phyloP scores from a whole-genome alignment of 2,329 filamentous ascomycete genomes.

The Fusarium sp. region DNA sequence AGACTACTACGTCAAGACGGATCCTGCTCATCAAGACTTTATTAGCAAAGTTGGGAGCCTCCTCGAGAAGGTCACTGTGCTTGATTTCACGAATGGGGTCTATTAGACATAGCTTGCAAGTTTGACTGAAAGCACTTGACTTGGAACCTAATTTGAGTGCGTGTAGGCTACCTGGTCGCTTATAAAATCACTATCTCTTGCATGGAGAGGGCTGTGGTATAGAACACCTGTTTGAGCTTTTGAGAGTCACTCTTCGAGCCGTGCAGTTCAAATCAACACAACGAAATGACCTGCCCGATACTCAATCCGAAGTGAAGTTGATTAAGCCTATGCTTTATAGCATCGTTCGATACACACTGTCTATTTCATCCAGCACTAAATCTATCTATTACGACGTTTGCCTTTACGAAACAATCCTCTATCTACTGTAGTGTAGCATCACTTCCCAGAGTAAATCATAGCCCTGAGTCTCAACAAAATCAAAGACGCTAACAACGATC shows the following conservation, averaged over 20 bases:
- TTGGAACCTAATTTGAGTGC: neutral
- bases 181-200: neutral
- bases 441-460: neutral
- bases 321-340: neutral
- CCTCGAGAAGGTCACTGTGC: constrained; percentile 64
- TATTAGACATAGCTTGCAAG: constrained; percentile 14
- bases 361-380: neutral
- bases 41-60: constrained; percentile 60
- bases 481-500: neutral
- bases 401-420: neutral
- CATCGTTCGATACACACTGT: neutral
- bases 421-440: neutral
- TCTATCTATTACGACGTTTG: neutral
- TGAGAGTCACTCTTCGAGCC: neutral
- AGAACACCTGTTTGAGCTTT: neutral
- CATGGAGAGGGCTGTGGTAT: neutral
- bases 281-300: neutral
- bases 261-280: neutral
- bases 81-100: constrained; percentile 68
- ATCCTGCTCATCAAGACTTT: constrained; percentile 72
- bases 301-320: neutral
- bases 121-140: neutral
- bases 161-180: neutral
- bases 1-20: constrained; percentile 73
- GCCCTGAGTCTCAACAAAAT: neutral